Evolutionary conservation across 495 filamentous ascomycete genomes (phyloP).

Genomic region (Collariella sp.): DNA sequence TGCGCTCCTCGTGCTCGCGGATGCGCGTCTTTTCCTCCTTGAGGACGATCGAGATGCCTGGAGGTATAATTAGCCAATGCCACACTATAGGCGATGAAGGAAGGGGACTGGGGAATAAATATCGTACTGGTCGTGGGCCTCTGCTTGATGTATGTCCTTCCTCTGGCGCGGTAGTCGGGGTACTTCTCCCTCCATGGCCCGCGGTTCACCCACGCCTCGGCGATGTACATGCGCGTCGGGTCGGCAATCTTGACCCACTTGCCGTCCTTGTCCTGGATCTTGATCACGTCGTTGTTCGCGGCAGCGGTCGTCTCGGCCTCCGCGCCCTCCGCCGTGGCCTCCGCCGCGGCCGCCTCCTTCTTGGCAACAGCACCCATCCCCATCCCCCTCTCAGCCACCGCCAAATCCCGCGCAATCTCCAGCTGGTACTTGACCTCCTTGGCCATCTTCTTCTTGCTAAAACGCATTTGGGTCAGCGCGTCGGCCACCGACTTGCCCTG

Average conservation of each 20-base stretch:
- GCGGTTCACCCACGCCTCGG: conserved; percentile 83
- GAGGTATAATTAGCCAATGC: not conserved
- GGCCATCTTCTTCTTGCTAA: conserved; percentile 88
- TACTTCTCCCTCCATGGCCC: conserved; percentile 46
- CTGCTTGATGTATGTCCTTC: conserved; percentile 50
- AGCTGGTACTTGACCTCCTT: conserved; percentile 70
- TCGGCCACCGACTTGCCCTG: conserved; percentile 85
- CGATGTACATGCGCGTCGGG: conserved; percentile 70
- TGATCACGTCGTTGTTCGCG: conserved; percentile 19
- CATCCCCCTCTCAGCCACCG: conserved; percentile 74
- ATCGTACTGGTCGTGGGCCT: conserved; percentile 65
- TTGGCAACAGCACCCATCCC: conserved; percentile 47
- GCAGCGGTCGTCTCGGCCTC: not conserved
- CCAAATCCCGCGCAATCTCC: conserved; percentile 64
- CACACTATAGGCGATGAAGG: not conserved
- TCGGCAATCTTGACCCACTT: conserved; percentile 57
- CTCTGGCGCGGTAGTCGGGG: conserved; percentile 60
- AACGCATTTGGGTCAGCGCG: conserved; percentile 90
- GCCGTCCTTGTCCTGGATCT: conserved; percentile 48
- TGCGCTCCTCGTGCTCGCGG: conserved; percentile 64
- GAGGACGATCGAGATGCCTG: conserved; percentile 69
- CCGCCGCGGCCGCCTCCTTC: conserved; percentile 1
- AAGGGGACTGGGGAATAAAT: too few relatives aligned
- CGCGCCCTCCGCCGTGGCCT: not conserved
- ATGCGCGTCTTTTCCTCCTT: conserved; percentile 91